These are phyloP conservation scores for Fusarium verticillioides DNA, from an alignment of 2,329 filamentous ascomycete species.

Conservation along the genomic window DNA sequence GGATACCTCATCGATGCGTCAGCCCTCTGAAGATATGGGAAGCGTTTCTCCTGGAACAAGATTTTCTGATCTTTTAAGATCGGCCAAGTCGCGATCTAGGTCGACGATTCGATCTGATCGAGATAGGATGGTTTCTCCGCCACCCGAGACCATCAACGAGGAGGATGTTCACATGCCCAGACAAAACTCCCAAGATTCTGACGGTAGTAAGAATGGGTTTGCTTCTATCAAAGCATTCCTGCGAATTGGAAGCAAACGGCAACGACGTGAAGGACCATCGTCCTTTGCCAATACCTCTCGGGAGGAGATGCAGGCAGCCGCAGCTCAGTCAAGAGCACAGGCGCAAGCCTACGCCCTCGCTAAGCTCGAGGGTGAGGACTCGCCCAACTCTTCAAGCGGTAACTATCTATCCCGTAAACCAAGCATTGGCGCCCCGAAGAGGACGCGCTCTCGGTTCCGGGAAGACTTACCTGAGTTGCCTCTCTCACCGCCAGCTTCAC, in stretches of 20 bases:
- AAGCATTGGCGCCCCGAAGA: constrained; percentile 69
- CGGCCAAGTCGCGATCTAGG: constrained; percentile 61
- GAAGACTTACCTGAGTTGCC: constrained; percentile 91
- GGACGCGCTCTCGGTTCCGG: constrained; percentile 89
- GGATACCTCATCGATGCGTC: constrained; percentile 32
- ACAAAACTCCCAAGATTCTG: constrained; percentile 68
- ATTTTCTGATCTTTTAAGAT: constrained; percentile 55
- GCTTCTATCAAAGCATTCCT: constrained; percentile 80
- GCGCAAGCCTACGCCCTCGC: constrained; percentile 50
- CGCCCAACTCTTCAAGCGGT: constrained; percentile 24
- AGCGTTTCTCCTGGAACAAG: constrained; percentile 41
- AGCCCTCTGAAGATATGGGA: constrained; percentile 39
- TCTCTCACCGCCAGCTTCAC: constrained; percentile 85
- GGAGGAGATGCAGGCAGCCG: constrained; percentile 75
- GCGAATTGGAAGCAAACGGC: constrained; percentile 71
- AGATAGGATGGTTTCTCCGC: constrained; percentile 51
- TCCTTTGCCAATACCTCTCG: constrained; percentile 94
- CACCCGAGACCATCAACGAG: constrained; percentile 56
- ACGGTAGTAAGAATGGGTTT: constrained; percentile 56
- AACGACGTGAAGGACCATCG: constrained; percentile 68
- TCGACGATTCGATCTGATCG: constrained; percentile 58
- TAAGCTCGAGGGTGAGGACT: constrained; percentile 50
- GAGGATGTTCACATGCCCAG: constrained; percentile 61
- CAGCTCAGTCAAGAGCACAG: constrained; percentile 44
- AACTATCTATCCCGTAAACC: constrained; percentile 48